phyloP scores from a whole-genome alignment of 345 rosid genomes.

The Rhodamnia argentea region DNA sequence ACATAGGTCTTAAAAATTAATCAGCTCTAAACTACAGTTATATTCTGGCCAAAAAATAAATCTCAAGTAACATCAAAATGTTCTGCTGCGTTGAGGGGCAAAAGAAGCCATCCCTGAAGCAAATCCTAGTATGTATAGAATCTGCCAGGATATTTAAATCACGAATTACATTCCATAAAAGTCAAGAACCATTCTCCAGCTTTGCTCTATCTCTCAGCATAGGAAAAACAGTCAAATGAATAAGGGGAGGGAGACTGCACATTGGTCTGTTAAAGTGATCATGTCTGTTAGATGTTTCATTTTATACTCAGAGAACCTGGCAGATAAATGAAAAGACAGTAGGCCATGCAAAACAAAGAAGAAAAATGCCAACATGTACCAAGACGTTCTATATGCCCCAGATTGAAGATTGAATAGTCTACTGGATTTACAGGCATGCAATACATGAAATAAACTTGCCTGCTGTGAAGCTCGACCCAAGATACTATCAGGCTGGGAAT shows the following conservation, averaged over 20 bases:
- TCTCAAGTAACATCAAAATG: background rate
- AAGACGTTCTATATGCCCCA: background rate
- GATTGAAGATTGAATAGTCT: background rate
- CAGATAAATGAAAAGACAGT: background rate
- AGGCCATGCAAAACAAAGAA: background rate
- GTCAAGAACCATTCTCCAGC: background rate
- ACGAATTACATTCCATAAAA: background rate
- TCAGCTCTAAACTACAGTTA: background rate
- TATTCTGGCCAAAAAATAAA: background rate
- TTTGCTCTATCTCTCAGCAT: background rate
- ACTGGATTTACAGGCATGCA: background rate
- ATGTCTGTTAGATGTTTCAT: background rate
- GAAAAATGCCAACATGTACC: background rate
- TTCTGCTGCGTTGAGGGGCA: background rate
- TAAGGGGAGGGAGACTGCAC: background rate
- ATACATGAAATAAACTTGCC: conserved; percentile 28
- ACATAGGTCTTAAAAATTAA: background rate
- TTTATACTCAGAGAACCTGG: background rate
- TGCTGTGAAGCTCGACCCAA: conserved; percentile 71
- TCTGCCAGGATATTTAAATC: background rate
- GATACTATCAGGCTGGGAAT: conserved; percentile 95
- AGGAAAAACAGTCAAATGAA: background rate
- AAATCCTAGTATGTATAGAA: background rate
- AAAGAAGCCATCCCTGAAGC: background rate
- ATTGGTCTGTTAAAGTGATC: background rate